These are phyloP conservation scores for Candida tetrigidarum DNA, from an alignment of 1,139 yeast genomes.

Conservation along the genomic window DNA sequence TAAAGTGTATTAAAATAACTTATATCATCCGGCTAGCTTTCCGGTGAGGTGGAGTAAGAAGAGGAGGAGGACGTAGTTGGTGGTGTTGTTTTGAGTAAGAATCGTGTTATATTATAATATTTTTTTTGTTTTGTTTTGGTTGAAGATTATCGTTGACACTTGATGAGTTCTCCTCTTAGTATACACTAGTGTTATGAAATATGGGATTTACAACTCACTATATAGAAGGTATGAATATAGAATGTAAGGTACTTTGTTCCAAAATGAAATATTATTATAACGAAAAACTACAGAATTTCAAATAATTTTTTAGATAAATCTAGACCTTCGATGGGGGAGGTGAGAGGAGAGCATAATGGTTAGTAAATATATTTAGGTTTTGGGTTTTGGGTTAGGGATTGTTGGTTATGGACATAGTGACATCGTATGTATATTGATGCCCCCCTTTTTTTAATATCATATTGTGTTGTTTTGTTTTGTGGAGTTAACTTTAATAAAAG, in stretches of 20 bases:
- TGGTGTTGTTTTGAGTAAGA: not conserved
- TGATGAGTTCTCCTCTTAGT: no score
- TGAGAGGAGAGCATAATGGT: not conserved
- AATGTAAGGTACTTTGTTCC: slow-evolving; percentile 4
- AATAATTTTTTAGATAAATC: slow-evolving; percentile 1
- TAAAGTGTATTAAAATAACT: no score
- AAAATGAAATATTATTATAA: no score
- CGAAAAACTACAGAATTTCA: no score
- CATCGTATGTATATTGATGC: not conserved
- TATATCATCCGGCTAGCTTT: no score
- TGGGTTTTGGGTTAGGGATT: not conserved
- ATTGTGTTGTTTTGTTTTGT: not conserved
- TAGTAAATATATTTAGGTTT: no score
- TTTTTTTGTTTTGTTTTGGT: not conserved
- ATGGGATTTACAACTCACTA: no score
- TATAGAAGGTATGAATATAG: not conserved
- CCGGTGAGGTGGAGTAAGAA: no score
- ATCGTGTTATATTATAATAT: slow-evolving; percentile 1
- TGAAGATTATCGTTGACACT: no score
- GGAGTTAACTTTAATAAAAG: no score
- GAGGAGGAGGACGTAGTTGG: not conserved
- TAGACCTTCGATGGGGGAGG: not conserved
- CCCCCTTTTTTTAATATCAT: not conserved
- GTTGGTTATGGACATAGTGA: not conserved
- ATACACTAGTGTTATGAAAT: no score